Base-by-base conservation (phyloP, 2,329 filamentous ascomycete species). In the Aspergillus persii region DNA sequence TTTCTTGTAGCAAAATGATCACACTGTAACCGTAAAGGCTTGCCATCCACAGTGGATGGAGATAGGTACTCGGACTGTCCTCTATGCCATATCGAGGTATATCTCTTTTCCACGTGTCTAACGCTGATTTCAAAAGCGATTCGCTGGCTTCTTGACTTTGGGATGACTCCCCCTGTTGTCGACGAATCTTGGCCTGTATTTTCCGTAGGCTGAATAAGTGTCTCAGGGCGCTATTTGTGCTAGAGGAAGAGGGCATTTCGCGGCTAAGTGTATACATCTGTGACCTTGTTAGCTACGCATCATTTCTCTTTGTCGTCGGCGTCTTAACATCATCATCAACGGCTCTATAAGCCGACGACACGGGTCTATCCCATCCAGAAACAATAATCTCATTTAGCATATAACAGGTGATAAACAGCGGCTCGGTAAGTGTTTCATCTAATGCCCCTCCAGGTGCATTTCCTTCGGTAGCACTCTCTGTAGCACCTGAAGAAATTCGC, bases 311-410 rank as follows among this genome's bases (percentile, higher is more conserved):
- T 30, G 11, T n/a, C 8, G 15, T 39, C 9, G 33, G 31, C 8
- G 9, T 11, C 23, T 49, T 15, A 55, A 70, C 68, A 57, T 70
- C 68, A 53, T 70, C 67, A 12, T 70, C 68, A 12, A 70, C 59
- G 8, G 62, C 64, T 9, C 46, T 61, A 27, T 70, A 69, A 9
- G 66, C 66, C 33, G 60, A 59, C 5, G 68, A 70, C n/a, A 68
- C 67, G 2, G 68, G 68, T 23, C 68, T 56, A 29, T 70, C 67
- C 68, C 68, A 70, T 8, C 68, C 68, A 18, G 66, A 70, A 8
- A 67, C 62, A 50, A 69, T 64, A 15, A 70, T 61, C 33, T 70
- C 68, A 41, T 70, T 70, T 23, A 70, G 58, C 68, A 70, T 70
- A 46, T 66, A 70, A 53, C 68, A 69, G 26, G 68, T 66, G 26